Evolutionary conservation across 805 yeast genomes (phyloP), one percentile per base, ranked within the genome.

Genomic region (Cyberlindnera japonica): DNA sequence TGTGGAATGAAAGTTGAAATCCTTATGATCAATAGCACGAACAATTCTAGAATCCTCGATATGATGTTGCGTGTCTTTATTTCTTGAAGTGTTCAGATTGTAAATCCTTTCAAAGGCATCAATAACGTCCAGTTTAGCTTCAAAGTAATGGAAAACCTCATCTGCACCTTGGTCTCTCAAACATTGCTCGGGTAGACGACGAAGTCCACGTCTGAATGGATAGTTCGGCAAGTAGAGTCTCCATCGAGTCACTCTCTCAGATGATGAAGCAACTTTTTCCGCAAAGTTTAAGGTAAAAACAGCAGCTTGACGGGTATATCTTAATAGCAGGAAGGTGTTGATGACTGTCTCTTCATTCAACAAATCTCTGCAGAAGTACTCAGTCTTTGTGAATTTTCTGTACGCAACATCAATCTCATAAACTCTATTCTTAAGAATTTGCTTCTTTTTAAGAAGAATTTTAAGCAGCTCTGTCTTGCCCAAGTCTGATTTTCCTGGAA

Each of bases 151-250:
- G 15, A 65, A 59, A 7, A 69, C 66, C n/a, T 65, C 60, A 19
- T 67, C 67, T 3, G 72, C 68, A 15, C 78, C 78, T 47, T 69
- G 69, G 51, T 74, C 79, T 25, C 64, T 59, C 6, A 67, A 53
- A 45, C 72, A 69, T 33, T 64, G 72, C 23, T 50, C 55, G 0
- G 74, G 67, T n/a, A 71, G 44, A 27, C 72, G 59, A 31, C 62
- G 61, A 11, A 74, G 37, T 0, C 75, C 69, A 40, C 74, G 55
- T 4, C 47, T 32, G 6, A 66, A 42, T 2, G 77, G 72, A 44
- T 72, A 69, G 16, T 58, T 57, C 2, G 74, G 71, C 2, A 52
- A 28, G 10, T 52, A 45, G 3, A 71, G n/a, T 35, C 55, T 57
- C 72, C 69, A 69, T n/a, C 47, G 51, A 1, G 29, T 15, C 5